phyloP scores from a whole-genome alignment of 495 filamentous ascomycete genomes.

The Aspergillus sclerotiicarbonarius region DNA sequence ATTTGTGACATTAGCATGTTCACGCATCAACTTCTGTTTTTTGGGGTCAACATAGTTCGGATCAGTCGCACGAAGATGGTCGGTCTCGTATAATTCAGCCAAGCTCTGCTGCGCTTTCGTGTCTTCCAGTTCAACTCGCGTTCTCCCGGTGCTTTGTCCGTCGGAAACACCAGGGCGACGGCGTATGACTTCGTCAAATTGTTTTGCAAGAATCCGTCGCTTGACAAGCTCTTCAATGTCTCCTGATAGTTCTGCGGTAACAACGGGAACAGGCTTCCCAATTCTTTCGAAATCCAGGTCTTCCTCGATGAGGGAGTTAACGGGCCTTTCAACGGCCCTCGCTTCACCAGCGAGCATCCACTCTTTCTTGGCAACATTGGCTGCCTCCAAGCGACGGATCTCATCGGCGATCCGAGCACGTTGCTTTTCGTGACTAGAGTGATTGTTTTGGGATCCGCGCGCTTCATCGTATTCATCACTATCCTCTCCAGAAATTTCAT shows the following conservation, averaged over 20 bases:
- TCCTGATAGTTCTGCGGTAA: constrained; percentile 90
- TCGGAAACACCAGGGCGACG: constrained; percentile 64
- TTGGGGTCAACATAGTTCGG: constrained; percentile 74
- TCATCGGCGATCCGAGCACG: constrained; percentile 83
- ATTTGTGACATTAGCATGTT: constrained; percentile 79
- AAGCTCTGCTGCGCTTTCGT: constrained; percentile 81
- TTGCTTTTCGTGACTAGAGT: constrained; percentile 80
- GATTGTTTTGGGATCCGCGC: constrained; percentile 52
- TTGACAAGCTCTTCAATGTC: constrained; percentile 94
- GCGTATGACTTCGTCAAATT: constrained; percentile 90
- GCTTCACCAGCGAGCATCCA: constrained; percentile 94
- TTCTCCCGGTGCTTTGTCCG: constrained; percentile 56
- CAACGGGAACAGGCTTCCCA: constrained; percentile 93
- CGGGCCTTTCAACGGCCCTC: constrained; percentile 71
- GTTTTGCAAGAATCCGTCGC: constrained; percentile 80
- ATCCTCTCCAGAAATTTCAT: constrained; percentile 56
- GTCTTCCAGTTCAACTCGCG: constrained; percentile 78
- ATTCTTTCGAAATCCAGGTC: constrained; percentile 93
- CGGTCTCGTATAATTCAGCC: constrained; percentile 91
- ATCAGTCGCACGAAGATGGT: constrained; percentile 76
- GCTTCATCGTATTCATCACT: constrained; percentile 37
- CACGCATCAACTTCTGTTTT: constrained; percentile 76
- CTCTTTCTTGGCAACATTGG: constrained; percentile 83
- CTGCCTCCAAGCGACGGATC: constrained; percentile 85
- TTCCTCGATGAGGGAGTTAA: constrained; percentile 92